Conservation (phyloP, 768 basidiomycete species). For the Roridomyces roridus region DNA sequence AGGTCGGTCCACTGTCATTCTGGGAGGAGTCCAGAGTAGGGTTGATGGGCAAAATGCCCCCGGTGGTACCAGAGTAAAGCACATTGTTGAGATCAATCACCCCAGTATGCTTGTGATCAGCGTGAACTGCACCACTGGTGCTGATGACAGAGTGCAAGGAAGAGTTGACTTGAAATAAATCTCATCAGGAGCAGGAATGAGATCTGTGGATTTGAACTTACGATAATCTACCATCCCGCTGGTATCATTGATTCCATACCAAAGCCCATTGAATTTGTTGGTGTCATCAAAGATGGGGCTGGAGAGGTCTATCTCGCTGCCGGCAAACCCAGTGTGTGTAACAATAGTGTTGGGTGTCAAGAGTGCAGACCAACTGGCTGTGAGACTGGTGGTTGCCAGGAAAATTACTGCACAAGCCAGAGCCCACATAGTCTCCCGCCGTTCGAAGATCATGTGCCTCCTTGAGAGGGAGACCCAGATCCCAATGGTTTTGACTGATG, state of each 20-base stretch:
- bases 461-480: conserved; percentile 2
- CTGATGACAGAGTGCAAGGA: neutral
- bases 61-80: neutral
- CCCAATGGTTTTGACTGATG: neutral
- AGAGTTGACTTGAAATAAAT: no score
- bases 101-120: neutral
- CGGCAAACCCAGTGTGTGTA: neutral
- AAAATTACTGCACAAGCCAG: neutral
- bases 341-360: conserved; percentile 2
- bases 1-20: no score
- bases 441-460: neutral
- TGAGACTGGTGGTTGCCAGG: neutral
- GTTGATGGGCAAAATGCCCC: no score
- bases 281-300: neutral
- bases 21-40: neutral
- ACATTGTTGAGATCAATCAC: neutral
- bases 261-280: neutral
- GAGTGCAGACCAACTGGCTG: conserved; percentile 13
- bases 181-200: no score
- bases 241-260: neutral
- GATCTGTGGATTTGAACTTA: no score
- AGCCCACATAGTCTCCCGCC: neutral
- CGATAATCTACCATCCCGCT: neutral
- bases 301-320: neutral
- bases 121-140: neutral